Evolutionary conservation across 495 filamentous ascomycete genomes (phyloP).

Genomic region (Penicillium samsonianum): DNA sequence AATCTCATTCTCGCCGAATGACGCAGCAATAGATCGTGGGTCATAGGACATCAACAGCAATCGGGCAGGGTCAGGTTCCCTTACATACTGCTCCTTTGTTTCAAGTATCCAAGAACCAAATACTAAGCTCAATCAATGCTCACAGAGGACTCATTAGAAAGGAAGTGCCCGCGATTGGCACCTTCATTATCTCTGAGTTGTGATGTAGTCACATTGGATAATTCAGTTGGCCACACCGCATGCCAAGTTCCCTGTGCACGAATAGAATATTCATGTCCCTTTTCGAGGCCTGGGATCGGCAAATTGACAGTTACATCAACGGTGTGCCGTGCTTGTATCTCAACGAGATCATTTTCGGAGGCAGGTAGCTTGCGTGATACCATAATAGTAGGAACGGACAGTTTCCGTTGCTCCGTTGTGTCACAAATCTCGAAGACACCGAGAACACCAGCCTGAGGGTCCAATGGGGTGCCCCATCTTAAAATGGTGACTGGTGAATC

Average conservation of each 20-base stretch:
- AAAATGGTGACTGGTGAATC: conserved; percentile 47
- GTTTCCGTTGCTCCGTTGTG: conserved; percentile 25
- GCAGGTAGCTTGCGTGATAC: conserved; percentile 49
- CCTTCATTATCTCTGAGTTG: conserved; percentile 22
- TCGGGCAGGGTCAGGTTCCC: background rate
- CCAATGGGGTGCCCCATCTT: conserved; percentile 51
- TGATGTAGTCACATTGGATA: conserved; percentile 23
- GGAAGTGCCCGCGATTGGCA: conserved; percentile 25
- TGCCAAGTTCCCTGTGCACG: conserved; percentile 35
- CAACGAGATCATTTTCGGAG: conserved; percentile 41
- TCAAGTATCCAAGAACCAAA: background rate
- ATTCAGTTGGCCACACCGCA: conserved; percentile 30
- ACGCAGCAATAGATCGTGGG: background rate
- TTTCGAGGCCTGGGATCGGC: conserved; percentile 18
- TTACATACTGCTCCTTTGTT: background rate
- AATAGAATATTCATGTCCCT: conserved; percentile 32
- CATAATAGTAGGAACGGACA: conserved; percentile 46
- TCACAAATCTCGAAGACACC: conserved; percentile 49
- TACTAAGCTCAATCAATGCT: conserved; percentile 10
- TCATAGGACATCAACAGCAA: background rate
- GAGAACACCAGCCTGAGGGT: conserved; percentile 45
- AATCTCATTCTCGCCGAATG: background rate
- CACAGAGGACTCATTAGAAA: conserved; percentile 22
- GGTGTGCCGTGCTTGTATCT: conserved; percentile 33
- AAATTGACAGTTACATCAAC: conserved; percentile 21